A percentile compares a stretch with the other conserved stretches of the same genome.
phyloP scores from a whole-genome alignment of 257 asterid genomes.

The Solanum pimpinellifolium region DNA sequence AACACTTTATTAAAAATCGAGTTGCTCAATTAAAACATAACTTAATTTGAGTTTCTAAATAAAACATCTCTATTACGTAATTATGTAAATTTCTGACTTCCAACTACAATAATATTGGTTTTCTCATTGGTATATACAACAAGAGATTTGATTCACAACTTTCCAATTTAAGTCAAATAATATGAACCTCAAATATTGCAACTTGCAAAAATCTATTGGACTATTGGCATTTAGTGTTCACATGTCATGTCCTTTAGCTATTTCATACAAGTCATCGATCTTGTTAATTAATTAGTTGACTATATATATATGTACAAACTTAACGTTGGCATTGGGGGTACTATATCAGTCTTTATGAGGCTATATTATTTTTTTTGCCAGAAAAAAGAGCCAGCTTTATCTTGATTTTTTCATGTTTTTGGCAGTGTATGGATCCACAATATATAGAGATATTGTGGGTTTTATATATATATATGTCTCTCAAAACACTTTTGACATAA shows the following conservation, averaged over 20 bases:
- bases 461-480: too few species aligned
- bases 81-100: not conserved
- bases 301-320: not conserved
- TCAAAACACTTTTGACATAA: not conserved
- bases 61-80: rapidly evolving
- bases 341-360: not conserved
- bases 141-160: not conserved
- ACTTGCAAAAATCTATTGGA: not conserved
- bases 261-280: not conserved
- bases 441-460: not conserved
- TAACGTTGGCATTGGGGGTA: not conserved
- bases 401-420: not conserved
- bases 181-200: not conserved
- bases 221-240: not conserved
- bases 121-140: not conserved
- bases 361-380: not conserved
- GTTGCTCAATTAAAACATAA: rapidly evolving
- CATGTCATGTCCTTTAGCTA: not conserved
- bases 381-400: not conserved
- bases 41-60: not conserved
- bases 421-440: not conserved
- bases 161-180: not conserved
- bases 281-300: not conserved
- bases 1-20: not conserved
- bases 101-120: not conserved